Evolutionary conservation across 805 yeast species (phyloP).

Genomic region (Brettanomyces naardenensis): DNA sequence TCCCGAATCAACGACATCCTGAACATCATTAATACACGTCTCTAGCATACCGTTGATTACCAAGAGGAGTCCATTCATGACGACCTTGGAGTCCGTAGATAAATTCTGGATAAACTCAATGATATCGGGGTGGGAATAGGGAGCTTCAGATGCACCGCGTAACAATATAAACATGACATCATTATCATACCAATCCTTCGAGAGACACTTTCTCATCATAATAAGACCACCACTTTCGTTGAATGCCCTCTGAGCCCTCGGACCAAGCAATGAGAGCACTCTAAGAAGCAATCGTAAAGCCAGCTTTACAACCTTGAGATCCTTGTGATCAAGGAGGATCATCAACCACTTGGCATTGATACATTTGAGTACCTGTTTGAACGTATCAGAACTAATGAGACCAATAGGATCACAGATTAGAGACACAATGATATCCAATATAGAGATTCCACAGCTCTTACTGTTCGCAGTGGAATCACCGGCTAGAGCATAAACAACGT

Average conservation of each 20-base stretch:
- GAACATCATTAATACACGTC: background rate
- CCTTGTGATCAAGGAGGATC: constrained; percentile 37
- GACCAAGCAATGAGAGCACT: constrained; percentile 38
- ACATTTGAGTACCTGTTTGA: constrained; percentile 40
- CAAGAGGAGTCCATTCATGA: background rate
- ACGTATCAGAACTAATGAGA: background rate
- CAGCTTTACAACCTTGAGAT: constrained; percentile 29
- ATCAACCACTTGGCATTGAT: constrained; percentile 62
- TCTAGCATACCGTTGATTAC: constrained; percentile 1
- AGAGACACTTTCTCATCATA: constrained; percentile 36
- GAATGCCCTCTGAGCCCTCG: constrained; percentile 40
- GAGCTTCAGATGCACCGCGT: constrained; percentile 39
- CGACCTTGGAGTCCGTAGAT: constrained; percentile 2
- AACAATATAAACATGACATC: constrained; percentile 34
- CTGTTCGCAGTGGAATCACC: constrained; percentile 6
- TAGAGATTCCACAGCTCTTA: constrained; percentile 25
- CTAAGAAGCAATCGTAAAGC: constrained; percentile 40
- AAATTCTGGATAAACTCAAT: constrained; percentile 7
- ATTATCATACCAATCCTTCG: constrained; percentile 41
- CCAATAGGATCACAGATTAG: constrained; percentile 31
- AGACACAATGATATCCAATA: constrained; percentile 30
- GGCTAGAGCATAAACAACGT: constrained; percentile 39
- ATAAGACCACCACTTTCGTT: constrained; percentile 44
- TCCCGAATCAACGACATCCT: background rate
- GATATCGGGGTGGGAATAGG: no score